Evolutionary conservation across 2,329 filamentous ascomycete genomes (phyloP), one percentile per base, ranked within the genome.

Genomic region (Penicillium sp.): DNA sequence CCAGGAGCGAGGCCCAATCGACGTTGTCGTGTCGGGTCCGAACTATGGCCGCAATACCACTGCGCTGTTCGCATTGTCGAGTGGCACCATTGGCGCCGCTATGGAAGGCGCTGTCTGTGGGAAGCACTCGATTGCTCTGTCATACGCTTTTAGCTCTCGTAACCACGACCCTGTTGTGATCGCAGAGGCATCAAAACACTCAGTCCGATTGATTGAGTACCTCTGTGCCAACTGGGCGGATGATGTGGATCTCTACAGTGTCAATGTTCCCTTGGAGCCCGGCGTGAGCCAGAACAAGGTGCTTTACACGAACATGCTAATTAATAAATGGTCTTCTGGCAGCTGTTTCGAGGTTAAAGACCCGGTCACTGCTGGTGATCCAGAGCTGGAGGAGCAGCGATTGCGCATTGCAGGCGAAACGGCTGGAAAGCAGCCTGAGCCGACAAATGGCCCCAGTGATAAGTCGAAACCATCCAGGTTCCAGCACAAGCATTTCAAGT

Each of bases 401-500:
- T 83, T 94, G 48, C 78, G 89, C 32, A 79, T 85, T 60, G 78
- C 77, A 14, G 78, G 82, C 40, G 74, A 75, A 15, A 63, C 66
- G 44, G 36, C 63, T 33, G 56, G 57, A 32, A 42, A 50, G 44
- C 56, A 52, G 9, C 50, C 51, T 16, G 57, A 54, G 40, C 35
- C 50, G 36, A 47, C 48, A 47, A 23, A 16, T 41, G 52, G 59
- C 31, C n/a, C n/a, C n/a, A n/a, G n/a, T n/a, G 61, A 61, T 51
- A 51, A 55, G 62, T 27, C 44, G 14, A 10, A 32, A 2, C 30
- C 17, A 54, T 26, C 68, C 27, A 70, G 76, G 19, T 83, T 88
- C 62, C 77, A 73, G 40, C 87, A 94, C 65, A 87, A 86, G 63
- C 86, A 94, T 67, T 97, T 96, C 74, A 94, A 91, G 68, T 97